These are phyloP conservation scores for Populus davidiana DNA, from an alignment of 345 rosid species.

Conservation along the genomic window DNA sequence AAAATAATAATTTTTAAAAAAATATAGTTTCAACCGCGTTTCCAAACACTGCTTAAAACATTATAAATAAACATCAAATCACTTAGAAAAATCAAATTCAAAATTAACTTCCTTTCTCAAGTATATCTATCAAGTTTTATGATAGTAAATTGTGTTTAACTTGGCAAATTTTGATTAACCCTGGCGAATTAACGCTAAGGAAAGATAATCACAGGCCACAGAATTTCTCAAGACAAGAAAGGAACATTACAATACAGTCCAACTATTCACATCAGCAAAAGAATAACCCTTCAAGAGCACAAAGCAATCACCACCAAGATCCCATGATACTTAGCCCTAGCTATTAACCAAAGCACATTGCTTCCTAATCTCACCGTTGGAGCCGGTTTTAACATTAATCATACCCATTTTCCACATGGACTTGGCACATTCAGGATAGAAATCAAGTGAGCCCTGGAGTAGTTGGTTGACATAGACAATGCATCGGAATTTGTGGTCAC, in stretches of 20 bases:
- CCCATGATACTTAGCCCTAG: slow-evolving; percentile 2
- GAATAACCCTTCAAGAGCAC: too few species aligned
- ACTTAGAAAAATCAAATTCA: neutral
- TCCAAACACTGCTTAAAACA: neutral
- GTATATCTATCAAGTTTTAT: neutral
- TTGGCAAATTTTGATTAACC: neutral
- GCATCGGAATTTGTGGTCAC: slow-evolving; percentile 48
- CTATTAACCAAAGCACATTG: slow-evolving; percentile 58
- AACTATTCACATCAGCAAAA: neutral
- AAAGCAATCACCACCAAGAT: accelerated
- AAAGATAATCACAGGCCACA: too few species aligned
- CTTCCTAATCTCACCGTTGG: slow-evolving; percentile 65
- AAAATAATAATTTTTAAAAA: too few species aligned
- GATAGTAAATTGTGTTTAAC: neutral
- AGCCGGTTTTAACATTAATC: slow-evolving; percentile 56
- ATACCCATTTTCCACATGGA: slow-evolving; percentile 80
- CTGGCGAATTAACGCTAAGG: too few species aligned
- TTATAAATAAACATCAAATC: neutral
- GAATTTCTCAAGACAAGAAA: neutral
- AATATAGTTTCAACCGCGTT: accelerated
- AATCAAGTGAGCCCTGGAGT: slow-evolving; percentile 44
- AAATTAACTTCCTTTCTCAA: neutral
- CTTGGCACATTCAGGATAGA: slow-evolving; percentile 48
- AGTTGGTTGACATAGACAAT: slow-evolving; percentile 40
- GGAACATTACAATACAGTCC: neutral